These are phyloP conservation scores for Euclidium syriacum DNA, from an alignment of 345 rosid genomes.

Conservation along the genomic window DNA sequence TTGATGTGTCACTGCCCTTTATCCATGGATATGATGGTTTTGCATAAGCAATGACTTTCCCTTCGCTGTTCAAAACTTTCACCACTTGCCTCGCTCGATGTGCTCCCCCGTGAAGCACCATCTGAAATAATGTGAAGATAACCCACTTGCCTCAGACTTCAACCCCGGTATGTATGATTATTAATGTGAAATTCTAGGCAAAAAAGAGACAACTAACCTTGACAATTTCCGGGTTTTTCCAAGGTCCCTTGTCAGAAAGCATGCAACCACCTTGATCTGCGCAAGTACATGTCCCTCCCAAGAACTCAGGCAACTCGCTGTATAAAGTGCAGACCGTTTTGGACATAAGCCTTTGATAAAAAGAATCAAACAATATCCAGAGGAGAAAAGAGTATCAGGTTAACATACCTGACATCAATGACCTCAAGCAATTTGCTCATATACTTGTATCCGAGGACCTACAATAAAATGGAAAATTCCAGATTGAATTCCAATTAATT, in stretches of 20 bases:
- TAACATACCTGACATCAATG: conserved; percentile 69
- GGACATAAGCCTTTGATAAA: background rate
- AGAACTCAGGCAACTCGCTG: conserved; percentile 36
- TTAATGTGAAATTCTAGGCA: background rate
- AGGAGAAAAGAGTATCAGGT: background rate
- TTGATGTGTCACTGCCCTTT: conserved; percentile 95
- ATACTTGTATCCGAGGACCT: conserved; percentile 98
- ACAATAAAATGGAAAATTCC: conserved; percentile 1
- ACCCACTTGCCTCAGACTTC: background rate
- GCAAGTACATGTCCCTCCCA: conserved; percentile 35
- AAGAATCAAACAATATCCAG: background rate
- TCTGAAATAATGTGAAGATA: conserved; percentile 40
- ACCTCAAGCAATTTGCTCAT: conserved; percentile 93
- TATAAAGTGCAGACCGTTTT: background rate
- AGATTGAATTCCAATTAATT: background rate
- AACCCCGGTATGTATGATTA: background rate
- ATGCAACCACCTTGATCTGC: conserved; percentile 36
- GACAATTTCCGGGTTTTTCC: conserved; percentile 35
- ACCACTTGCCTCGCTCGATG: conserved; percentile 81
- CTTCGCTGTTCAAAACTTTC: conserved; percentile 81
- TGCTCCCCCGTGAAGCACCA: conserved; percentile 77
- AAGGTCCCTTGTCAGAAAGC: conserved; percentile 37
- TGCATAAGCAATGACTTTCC: conserved; percentile 85
- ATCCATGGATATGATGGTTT: conserved; percentile 74
- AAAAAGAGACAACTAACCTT: conserved; percentile 19